These are phyloP conservation scores for Circinella minor DNA, from an alignment of 371 early-diverging fungal species.

Conservation along the genomic window DNA sequence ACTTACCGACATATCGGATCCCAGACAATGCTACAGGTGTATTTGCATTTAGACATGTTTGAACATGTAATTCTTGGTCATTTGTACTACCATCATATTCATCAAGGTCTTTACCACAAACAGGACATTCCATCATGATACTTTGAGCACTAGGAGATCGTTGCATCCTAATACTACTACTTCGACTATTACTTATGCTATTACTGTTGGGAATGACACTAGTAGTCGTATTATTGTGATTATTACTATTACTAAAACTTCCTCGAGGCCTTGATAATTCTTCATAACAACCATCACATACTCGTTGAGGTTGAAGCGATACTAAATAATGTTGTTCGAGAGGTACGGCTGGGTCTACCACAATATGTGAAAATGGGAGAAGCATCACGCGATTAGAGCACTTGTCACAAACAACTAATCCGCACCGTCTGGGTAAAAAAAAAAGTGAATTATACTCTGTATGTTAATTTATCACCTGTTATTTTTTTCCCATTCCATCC, in stretches of 20 bases:
- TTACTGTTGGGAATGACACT: not conserved
- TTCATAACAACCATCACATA: constrained; percentile 56
- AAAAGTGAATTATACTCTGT: not conserved
- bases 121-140: constrained; percentile 78
- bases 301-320: constrained; percentile 54
- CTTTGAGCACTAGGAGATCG: constrained; percentile 53
- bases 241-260: not conserved
- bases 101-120: constrained; percentile 57
- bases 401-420: constrained; percentile 77
- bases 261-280: constrained; percentile 18
- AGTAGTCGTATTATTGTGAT: too few relatives aligned
- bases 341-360: constrained; percentile 51
- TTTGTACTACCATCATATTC: constrained; percentile 26
- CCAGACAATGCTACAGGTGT: constrained; percentile 49
- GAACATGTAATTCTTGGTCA: constrained; percentile 74
- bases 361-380: constrained; percentile 51
- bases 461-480: not conserved
- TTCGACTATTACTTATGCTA: constrained; percentile 1
- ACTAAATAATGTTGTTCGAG: constrained; percentile 33
- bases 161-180: constrained; percentile 28
- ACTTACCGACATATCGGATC: constrained; percentile 65
- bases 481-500: constrained; percentile 4
- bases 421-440: constrained; percentile 64
- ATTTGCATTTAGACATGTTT: constrained; percentile 62
- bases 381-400: constrained; percentile 65